A percentile compares a stretch with the other conserved stretches of the same genome.
Evolutionary conservation across 192 early-diverging fungal species (phyloP).

Genomic region (Neocallimastix lanati): DNA sequence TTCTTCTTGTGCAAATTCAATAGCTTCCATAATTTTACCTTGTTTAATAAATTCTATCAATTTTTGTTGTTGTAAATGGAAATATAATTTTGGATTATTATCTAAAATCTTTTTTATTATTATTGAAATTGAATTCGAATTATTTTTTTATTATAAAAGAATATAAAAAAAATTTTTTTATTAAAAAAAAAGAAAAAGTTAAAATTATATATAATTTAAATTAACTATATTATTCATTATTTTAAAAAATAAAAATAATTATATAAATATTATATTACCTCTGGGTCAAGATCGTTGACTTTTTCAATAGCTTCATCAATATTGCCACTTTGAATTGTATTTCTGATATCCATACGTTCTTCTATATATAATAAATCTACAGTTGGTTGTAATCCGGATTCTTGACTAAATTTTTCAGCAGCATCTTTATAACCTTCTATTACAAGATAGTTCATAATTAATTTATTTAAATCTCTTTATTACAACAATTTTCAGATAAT

Average conservation of each 20-base stretch:
- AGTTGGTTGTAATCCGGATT: conserved; percentile 60
- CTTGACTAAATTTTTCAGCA: conserved; percentile 83
- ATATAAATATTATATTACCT: no score
- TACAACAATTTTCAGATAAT: no score
- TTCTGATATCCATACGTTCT: conserved; percentile 92
- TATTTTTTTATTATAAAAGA: no score
- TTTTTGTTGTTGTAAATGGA: conserved; percentile 92
- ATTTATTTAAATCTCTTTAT: conserved; percentile 67
- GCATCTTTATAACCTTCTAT: conserved; percentile 99
- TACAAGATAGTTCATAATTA: conserved; percentile 96
- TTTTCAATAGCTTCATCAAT: conserved; percentile 85
- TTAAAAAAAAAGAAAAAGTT: no score
- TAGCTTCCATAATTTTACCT: conserved; percentile 59
- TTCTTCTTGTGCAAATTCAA: conserved; percentile 94
- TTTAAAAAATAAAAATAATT: no score
- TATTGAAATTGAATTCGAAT: no score
- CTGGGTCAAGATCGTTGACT: conserved; percentile 97
- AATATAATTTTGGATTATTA: conserved; percentile 79
- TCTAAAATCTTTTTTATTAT: conserved; percentile 96
- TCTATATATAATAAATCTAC: conserved; percentile 80
- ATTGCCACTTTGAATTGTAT: conserved; percentile 73
- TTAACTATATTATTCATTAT: no score
- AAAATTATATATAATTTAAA: no score
- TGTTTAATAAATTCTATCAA: conserved; percentile 85
- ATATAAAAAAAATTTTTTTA: no score